A percentile compares a stretch with the other conserved stretches of the same genome.
Conservation (phyloP, 352 stramenopile genomes). For the Stephanocyclus meneghinianus region DNA sequence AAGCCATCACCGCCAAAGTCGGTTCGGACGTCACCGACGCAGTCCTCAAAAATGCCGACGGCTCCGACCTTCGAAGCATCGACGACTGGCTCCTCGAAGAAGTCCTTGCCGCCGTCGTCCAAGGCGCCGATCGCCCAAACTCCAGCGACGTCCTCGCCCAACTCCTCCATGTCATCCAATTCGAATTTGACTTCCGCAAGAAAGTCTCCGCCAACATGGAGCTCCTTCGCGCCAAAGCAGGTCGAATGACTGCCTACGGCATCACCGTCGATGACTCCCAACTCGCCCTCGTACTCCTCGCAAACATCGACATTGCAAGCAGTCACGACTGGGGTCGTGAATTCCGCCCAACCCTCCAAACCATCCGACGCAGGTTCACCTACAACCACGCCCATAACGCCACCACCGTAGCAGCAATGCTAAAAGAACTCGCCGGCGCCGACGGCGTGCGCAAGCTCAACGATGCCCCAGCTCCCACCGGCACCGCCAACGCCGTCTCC, state of each 20-base stretch:
- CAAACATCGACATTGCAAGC: slow-evolving; percentile 17
- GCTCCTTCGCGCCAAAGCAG: not conserved
- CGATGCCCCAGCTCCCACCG: not conserved
- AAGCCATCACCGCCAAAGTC: too few relatives aligned
- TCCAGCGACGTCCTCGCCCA: not conserved
- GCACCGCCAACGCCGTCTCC: not conserved
- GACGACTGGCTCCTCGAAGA: too few relatives aligned
- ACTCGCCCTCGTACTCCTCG: not conserved
- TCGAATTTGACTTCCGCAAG: too few relatives aligned
- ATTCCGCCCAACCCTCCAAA: not conserved
- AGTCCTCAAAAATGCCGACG: too few relatives aligned
- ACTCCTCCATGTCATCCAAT: not conserved
- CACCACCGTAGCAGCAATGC: not conserved
- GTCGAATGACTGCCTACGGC: not conserved
- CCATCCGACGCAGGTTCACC: slow-evolving; percentile 4
- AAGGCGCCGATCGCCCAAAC: too few relatives aligned
- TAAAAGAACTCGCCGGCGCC: slow-evolving; percentile 12
- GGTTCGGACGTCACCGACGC: too few relatives aligned
- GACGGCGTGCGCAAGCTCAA: not conserved
- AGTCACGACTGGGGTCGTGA: not conserved
- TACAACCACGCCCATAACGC: slow-evolving; percentile 19
- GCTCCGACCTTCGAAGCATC: too few relatives aligned
- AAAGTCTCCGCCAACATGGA: not conserved
- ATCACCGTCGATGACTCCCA: too few relatives aligned
- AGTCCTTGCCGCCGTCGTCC: too few relatives aligned